Conservation (phyloP, 2,329 filamentous ascomycete genomes). For the Paecilomyces sp. region DNA sequence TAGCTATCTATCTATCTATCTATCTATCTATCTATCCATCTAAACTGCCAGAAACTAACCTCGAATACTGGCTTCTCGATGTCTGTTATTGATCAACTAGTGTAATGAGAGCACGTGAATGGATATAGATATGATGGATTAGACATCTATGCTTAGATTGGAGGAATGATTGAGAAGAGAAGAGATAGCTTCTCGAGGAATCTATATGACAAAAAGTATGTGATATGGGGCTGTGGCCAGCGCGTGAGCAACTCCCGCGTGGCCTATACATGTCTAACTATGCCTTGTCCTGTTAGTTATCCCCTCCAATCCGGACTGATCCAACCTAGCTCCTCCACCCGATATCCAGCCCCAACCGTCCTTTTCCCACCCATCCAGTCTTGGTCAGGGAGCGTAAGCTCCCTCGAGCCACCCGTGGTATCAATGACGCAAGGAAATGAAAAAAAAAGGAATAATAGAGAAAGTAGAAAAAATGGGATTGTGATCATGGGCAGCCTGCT, state of each 20-base stretch:
- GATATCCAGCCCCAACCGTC: background rate
- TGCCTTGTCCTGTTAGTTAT: background rate
- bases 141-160: background rate
- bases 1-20: no score
- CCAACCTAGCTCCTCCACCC: background rate
- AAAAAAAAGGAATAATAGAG: background rate
- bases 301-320: no score
- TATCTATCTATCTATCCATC: no score
- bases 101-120: background rate
- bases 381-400: background rate
- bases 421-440: background rate
- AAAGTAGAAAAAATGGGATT: background rate
- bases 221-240: background rate
- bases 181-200: background rate
- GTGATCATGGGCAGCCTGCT: slow-evolving; percentile 13
- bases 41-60: no score
- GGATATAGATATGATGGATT: background rate
- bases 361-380: background rate
- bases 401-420: background rate
- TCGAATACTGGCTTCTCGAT: no score
- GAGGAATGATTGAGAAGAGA: background rate
- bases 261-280: background rate
- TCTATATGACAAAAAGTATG: background rate
- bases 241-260: no score
- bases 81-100: no score